A percentile compares a stretch with the other conserved stretches of the same genome.
These are phyloP conservation scores for Xylariaceae sp. DNA, from an alignment of 2,329 filamentous ascomycete species.

Conservation along the genomic window DNA sequence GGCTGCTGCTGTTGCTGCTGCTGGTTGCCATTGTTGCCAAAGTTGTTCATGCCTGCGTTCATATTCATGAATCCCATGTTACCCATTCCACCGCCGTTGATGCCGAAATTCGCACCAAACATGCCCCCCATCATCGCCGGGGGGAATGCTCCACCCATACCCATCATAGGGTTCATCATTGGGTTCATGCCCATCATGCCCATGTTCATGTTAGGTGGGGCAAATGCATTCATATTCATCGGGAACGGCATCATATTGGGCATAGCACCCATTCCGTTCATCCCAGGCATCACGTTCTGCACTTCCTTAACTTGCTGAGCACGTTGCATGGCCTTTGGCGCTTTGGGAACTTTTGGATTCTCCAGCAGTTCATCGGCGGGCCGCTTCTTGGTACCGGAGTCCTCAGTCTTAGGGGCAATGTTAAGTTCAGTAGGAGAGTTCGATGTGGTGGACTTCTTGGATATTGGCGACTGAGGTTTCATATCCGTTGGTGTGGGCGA, in stretches of 20 bases:
- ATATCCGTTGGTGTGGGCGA: conserved; percentile 24
- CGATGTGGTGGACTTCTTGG: conserved; percentile 24
- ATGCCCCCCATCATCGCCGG: conserved; percentile 33
- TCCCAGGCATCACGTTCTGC: conserved; percentile 37
- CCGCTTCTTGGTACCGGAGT: conserved; percentile 61
- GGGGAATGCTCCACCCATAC: conserved; percentile 35
- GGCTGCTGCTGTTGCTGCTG: conserved; percentile 25
- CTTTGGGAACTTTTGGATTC: conserved; percentile 60
- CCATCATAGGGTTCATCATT: conserved; percentile 38
- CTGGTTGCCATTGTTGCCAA: conserved; percentile 30
- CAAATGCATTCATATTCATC: conserved; percentile 37
- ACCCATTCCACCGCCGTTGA: conserved; percentile 30
- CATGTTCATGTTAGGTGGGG: conserved; percentile 35
- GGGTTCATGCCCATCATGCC: conserved; percentile 36
- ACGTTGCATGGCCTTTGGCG: conserved; percentile 59
- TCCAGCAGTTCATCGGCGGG: conserved; percentile 67
- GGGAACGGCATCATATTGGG: conserved; percentile 40
- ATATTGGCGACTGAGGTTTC: conserved; percentile 28
- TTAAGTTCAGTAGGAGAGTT: conserved; percentile 23
- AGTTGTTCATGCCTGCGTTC: conserved; percentile 25
- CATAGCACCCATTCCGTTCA: conserved; percentile 40
- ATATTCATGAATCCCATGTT: conserved; percentile 34
- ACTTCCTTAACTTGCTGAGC: conserved; percentile 43
- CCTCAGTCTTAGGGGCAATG: conserved; percentile 20
- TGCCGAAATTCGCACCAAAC: conserved; percentile 32